phyloP scores from a whole-genome alignment of 352 stramenopile species.

The Thraustochytrium aureum region DNA sequence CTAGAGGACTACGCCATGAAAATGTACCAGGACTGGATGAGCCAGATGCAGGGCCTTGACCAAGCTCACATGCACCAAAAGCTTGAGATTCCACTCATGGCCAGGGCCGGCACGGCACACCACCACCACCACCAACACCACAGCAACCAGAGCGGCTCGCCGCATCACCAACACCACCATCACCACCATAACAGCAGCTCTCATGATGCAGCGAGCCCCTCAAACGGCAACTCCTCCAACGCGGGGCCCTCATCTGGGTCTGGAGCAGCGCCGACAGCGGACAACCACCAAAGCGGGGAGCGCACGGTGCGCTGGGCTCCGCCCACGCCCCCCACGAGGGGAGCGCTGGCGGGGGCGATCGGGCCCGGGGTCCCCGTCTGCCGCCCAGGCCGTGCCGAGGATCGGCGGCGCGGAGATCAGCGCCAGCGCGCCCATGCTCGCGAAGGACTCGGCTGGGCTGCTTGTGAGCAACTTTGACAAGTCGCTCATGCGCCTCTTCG shows the following conservation, averaged over 20 bases:
- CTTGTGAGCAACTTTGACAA: conserved; percentile 93
- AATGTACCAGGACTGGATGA: conserved; percentile 84
- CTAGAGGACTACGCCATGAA: conserved; percentile 83
- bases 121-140: conserved; percentile 50
- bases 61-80: conserved; percentile 46
- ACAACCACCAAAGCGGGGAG: no score
- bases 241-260: no score
- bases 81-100: conserved; percentile 79
- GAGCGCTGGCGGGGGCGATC: no score
- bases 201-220: no score
- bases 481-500: conserved; percentile 84
- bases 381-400: no score
- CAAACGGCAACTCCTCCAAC: no score
- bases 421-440: not conserved
- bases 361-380: no score
- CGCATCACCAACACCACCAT: conserved; percentile 54
- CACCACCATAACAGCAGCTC: no score
- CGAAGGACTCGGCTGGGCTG: conserved; percentile 56
- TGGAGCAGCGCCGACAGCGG: no score
- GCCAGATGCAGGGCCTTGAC: conserved; percentile 68
- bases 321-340: no score
- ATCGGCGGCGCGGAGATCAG: not conserved
- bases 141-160: no score
- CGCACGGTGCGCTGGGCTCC: no score
- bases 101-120: conserved; percentile 56